Evolutionary conservation across 75 land plant genomes (phyloP), one percentile per base, ranked within the genome.

Genomic region (Adiantum capillusveneris): DNA sequence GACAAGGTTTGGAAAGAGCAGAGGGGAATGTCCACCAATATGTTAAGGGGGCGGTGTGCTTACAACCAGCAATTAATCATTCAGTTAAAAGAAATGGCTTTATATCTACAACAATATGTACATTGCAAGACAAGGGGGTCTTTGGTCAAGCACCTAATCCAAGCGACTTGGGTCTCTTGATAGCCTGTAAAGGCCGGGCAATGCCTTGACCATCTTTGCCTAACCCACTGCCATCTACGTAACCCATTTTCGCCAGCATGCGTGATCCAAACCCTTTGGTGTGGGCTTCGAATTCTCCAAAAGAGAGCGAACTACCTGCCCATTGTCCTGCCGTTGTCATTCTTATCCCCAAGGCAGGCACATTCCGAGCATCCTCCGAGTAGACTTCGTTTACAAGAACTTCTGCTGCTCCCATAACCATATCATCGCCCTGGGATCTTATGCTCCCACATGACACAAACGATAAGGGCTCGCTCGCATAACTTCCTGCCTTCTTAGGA

Each of bases 251-350:
- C 0, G 92, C 87, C 87, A 88, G 67, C 88, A 88, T 83, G 63
- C 76, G 85, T 7, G 98, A 94, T 19, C 96, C 96, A 67, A 94
- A 94, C 2, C 96, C 96, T 61, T 69, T 90, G 0, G 96, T 94
- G 48, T 94, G 99, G 55, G 59, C 82, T 72, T 95, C 99, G 73
- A 95, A 95, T 11, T 68, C 48, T 21, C 85, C 93, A 46, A 46
- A 48, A 48, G 31, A 18, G 13, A 52, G 19, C 56, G 25, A 26
- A 2, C 11, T 17, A 16, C 14, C 7, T 7, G 31, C 31, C 11
- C 41, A 25, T 54, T 55, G n/a, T n/a, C n/a, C n/a, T n/a, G n/a
- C n/a, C n/a, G n/a, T 22, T 26, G 27, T 55, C 30, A 29, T 17
- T 54, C 26, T 18, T 13, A 28, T 24, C 11, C 16, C 21, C 14